Evolutionary conservation across 1,284 basidiomycete genomes (phyloP).

Genomic region (Kwoniella shivajii): DNA sequence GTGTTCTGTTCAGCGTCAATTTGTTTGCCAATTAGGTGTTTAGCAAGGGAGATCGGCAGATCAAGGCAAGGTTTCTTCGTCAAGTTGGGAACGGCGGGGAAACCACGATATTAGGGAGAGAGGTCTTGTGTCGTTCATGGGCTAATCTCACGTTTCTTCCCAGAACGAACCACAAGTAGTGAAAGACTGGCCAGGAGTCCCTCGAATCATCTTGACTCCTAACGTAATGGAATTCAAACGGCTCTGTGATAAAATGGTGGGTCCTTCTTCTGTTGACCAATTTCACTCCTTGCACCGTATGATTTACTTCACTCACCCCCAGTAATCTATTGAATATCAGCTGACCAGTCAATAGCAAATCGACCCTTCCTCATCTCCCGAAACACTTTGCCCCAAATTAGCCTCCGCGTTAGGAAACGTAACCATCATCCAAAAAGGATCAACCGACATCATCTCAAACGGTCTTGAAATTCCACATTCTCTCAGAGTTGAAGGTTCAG

Average conservation of each 20-base stretch:
- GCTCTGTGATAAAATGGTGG: conserved; percentile 70
- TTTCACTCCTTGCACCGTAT: too few species aligned
- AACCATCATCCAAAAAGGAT: conserved; percentile 89
- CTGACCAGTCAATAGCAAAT: too few species aligned
- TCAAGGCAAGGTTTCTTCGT: too few species aligned
- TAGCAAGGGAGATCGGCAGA: too few species aligned
- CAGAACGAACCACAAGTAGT: conserved; percentile 73
- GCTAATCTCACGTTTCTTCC: too few species aligned
- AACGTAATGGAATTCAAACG: conserved; percentile 93
- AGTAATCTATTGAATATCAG: too few species aligned
- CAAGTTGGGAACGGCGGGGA: too few species aligned
- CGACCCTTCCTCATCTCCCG: conserved; percentile 51
- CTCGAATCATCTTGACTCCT: conserved; percentile 68
- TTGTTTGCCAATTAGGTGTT: not conserved
- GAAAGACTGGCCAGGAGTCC: conserved; percentile 60
- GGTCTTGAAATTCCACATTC: conserved; percentile 40
- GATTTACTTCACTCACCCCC: too few species aligned
- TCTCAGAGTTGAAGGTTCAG: conserved; percentile 18
- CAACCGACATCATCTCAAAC: conserved; percentile 60
- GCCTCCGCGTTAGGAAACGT: conserved; percentile 79
- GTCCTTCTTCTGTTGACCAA: too few species aligned
- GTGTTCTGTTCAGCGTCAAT: too few species aligned
- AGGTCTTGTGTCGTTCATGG: too few species aligned
- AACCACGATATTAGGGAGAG: too few species aligned
- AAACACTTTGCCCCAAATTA: conserved; percentile 63